Base-by-base conservation (phyloP, 208 protist species). In the Acanthamoeba divionensis region DNA sequence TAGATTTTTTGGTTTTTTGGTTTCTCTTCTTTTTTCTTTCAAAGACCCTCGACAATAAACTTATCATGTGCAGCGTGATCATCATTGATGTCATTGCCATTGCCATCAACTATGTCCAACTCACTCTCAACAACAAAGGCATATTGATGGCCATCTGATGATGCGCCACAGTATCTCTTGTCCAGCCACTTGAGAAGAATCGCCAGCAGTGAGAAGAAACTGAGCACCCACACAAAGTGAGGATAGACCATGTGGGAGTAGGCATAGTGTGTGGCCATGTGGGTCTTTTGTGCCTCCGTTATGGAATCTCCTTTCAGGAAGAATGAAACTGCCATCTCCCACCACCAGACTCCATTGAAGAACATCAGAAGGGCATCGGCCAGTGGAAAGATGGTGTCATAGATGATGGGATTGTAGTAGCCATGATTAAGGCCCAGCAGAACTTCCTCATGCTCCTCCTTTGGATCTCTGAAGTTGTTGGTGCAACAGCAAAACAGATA, bases 401-500 rank as follows among this genome's bases (percentile, higher is more conserved):
- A 80, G 47, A 80, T 80, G 71, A 80, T 80, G 3, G 71, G 71
- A 44, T 80, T 80, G 71, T 45, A 80, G 71, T 80, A 80, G 71
- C 71, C 71, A 29, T 44, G 71, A 33, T 80, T 80, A 6, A 80
- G 18, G 71, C 71, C 71, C 44, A 80, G 71, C 47, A 62, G 71
- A 13, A 80, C 47, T 50, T 80, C 71, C 24, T 80, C 71, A 26
- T 80, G 47, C 38, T 80, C 71, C 24, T 80, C 44, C 47, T 80
- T 80, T 26, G 71, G 29, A 50, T 80, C 71, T 12, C 71, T 44
- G 47, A 57, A 24, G 71, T 44, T 44, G 13, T 44, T 29, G 47
- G 71, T 62, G 71, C 8, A 80, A 38, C 71, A 80, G 21, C 71
- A 80, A 50, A 44, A 80, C 44, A 80, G 45, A 26, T 62, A 26